These are phyloP conservation scores for Fusarium globosum DNA, from an alignment of 2,329 filamentous ascomycete species.

Conservation along the genomic window DNA sequence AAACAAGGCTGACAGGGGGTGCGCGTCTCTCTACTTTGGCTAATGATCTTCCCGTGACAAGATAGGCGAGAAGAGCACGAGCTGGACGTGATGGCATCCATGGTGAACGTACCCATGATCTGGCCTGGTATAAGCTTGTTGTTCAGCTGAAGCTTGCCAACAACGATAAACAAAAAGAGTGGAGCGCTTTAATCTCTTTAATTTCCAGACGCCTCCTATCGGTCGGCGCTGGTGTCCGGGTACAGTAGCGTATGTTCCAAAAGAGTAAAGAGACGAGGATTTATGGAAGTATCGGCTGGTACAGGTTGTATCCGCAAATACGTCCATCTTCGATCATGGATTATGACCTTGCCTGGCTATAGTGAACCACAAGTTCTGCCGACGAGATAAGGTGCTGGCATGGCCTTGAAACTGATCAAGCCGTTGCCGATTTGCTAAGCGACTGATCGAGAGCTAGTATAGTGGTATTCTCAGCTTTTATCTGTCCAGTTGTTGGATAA, in stretches of 20 bases:
- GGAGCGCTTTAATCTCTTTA: slow-evolving; percentile 40
- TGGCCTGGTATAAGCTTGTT: slow-evolving; percentile 1
- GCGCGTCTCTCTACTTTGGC: slow-evolving; percentile 33
- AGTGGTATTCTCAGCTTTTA: neutral
- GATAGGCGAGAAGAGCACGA: slow-evolving; percentile 43
- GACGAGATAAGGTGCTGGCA: neutral
- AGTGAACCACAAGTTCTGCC: slow-evolving; percentile 8
- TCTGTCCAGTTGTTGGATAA: neutral
- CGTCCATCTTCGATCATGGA: neutral
- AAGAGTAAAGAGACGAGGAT: slow-evolving; percentile 21
- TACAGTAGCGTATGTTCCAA: slow-evolving; percentile 25
- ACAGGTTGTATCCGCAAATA: slow-evolving; percentile 8
- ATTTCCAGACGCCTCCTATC: slow-evolving; percentile 42
- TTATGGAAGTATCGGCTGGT: slow-evolving; percentile 19
- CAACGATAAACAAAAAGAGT: slow-evolving; percentile 29
- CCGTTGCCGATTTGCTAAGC: neutral
- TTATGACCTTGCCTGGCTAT: neutral
- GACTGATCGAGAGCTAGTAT: neutral
- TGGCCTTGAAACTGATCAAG: neutral
- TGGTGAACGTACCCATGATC: neutral
- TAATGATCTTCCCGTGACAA: slow-evolving; percentile 44
- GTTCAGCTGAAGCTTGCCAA: slow-evolving; percentile 15
- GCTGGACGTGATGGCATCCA: slow-evolving; percentile 20
- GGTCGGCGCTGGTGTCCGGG: slow-evolving; percentile 13
- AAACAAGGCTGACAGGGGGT: slow-evolving; percentile 30